These are phyloP conservation scores for Wickerhamiella australiensis DNA, from an alignment of 805 yeast genomes.

Conservation along the genomic window DNA sequence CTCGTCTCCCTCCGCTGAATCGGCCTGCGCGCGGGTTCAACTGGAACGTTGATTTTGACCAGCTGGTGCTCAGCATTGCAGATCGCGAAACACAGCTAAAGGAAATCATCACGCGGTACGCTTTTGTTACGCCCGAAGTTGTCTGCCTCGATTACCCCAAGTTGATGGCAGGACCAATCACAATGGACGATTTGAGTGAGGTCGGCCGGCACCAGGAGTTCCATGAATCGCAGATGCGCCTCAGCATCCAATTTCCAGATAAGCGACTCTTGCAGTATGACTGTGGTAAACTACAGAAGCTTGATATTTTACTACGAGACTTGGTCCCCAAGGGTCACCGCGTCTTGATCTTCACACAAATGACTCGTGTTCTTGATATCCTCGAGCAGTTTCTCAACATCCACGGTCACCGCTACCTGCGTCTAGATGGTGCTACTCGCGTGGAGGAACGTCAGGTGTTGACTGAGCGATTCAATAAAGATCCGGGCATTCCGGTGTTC, in stretches of 20 bases:
- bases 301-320: slow-evolving; percentile 63
- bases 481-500: slow-evolving; percentile 75
- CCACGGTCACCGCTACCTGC: slow-evolving; percentile 87
- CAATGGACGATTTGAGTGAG: neutral
- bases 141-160: slow-evolving; percentile 56
- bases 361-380: slow-evolving; percentile 92
- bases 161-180: slow-evolving; percentile 19
- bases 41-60: slow-evolving; percentile 11
- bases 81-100: slow-evolving; percentile 32
- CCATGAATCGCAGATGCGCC: slow-evolving; percentile 72
- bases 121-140: slow-evolving; percentile 79
- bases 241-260: slow-evolving; percentile 93
- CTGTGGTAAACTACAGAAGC: slow-evolving; percentile 88
- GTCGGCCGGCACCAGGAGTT: slow-evolving; percentile 39
- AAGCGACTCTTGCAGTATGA: slow-evolving; percentile 84
- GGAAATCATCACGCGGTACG: slow-evolving; percentile 55
- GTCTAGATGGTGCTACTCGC: slow-evolving; percentile 95
- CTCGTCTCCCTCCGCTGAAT: slow-evolving; percentile 4
- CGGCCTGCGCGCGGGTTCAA: slow-evolving; percentile 16
- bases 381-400: slow-evolving; percentile 85
- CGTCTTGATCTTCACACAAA: slow-evolving; percentile 90
- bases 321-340: slow-evolving; percentile 81
- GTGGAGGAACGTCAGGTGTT: slow-evolving; percentile 91
- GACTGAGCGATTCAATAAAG: slow-evolving; percentile 86
- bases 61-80: slow-evolving; percentile 21